Conservation (phyloP, 495 filamentous ascomycete species). For the Penicillium macrosclerotiorum region DNA sequence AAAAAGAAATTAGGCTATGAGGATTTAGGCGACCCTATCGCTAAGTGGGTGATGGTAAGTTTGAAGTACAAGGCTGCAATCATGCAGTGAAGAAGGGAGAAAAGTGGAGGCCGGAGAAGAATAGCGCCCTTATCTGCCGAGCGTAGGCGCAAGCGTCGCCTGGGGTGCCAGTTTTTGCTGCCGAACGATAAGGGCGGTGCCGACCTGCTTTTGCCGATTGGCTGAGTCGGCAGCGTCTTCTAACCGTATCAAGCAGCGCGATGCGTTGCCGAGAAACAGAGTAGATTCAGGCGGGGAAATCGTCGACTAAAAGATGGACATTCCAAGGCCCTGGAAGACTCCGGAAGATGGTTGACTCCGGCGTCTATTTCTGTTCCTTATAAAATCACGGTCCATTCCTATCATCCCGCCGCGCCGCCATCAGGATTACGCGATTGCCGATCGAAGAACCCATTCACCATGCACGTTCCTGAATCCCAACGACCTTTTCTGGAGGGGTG, state of each 20-base stretch:
- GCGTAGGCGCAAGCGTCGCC: constrained; percentile 12
- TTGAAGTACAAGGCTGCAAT: too few species aligned
- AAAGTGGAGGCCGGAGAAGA: constrained; percentile 13
- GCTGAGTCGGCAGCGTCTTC: constrained; percentile 23
- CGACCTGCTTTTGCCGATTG: constrained; percentile 22
- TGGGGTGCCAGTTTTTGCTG: too few species aligned
- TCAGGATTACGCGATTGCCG: neutral
- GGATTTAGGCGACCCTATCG: constrained; percentile 2
- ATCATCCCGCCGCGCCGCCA: neutral
- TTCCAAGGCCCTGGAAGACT: neutral
- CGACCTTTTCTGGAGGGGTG: constrained; percentile 26
- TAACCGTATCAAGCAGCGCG: constrained; percentile 8
- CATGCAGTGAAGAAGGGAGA: neutral
- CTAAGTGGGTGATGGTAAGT: neutral
- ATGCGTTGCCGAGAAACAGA: constrained; percentile 6
- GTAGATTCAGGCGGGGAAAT: neutral
- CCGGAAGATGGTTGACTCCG: neutral
- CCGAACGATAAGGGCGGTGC: constrained; percentile 5
- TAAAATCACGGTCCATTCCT: neutral
- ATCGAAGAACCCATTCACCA: constrained; percentile 11
- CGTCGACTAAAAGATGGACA: neutral
- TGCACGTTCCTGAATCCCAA: constrained; percentile 28
- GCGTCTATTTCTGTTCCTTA: neutral
- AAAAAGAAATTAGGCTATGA: constrained; percentile 3
- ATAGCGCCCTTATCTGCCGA: constrained; percentile 13